Base-by-base conservation (phyloP, 805 yeast species). In the Millerozyma miso region DNA sequence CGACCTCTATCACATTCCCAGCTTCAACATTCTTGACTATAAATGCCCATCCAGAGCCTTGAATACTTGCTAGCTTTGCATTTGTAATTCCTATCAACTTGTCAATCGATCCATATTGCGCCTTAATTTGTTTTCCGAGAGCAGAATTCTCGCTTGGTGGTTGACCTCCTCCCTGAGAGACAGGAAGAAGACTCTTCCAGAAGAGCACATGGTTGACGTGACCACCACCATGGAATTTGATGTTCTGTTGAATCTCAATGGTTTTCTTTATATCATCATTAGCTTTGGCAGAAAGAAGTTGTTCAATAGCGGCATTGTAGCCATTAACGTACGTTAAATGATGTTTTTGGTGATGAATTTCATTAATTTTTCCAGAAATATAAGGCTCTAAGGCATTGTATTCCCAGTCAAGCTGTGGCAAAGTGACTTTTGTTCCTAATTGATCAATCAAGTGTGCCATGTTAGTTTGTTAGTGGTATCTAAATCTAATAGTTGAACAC, bases 11-110 rank as follows among this genome's bases (percentile, higher is more conserved):
- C 13, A 42, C 43, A 41, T 67, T 67, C 19, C 75, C 75, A 48
- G 68, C 63, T 48, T 65, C 68, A 50, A 62, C 66, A 52, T 73
- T 71, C 55, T 71, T 70, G 34, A 71, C 78, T 39, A 74, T 59
- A 54, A 71, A 74, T 16, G 77, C 78, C 79, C 79, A 74, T 14
- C 79, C 79, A 2, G 77, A 72, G 34, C 78, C 79, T 59, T 74
- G 79, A 43, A 74, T 70, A 13, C 73, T 71, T 15, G 76, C 72
- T 50, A 73, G 62, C 54, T 71, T 68, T 36, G 63, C 52, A 46
- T 68, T 69, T 51, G 73, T 69, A 40, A 68, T 43, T 2, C 60
- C 53, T 52, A 67, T 67, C 59, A 73, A 72, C 39, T 61, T 58
- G 32, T 67, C 76, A 43, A 73, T 58, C 6, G 74, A 68, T 15